Percentiles rank a stretch among this genome's conserved stretches.
Conservation (phyloP, 305 asterid genomes). For the Galium porrigens region DNA sequence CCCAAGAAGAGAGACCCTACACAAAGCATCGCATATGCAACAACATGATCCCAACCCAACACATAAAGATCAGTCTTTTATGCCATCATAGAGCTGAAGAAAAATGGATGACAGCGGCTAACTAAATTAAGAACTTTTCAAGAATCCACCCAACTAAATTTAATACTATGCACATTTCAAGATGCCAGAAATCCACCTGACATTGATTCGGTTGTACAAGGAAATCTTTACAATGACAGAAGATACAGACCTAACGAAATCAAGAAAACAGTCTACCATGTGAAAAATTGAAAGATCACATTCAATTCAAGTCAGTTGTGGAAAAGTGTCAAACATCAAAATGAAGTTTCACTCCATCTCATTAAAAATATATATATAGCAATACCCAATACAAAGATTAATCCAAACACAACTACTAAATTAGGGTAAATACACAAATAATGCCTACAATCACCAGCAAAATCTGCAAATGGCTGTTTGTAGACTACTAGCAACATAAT, state of each 20-base stretch:
- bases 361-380: not conserved
- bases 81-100: not conserved
- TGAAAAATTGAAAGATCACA: not conserved
- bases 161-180: slow-evolving; percentile 1
- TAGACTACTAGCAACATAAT: not conserved
- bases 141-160: not conserved
- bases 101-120: not conserved
- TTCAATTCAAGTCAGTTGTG: not conserved
- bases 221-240: not conserved
- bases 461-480: not conserved
- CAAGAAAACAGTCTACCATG: not conserved
- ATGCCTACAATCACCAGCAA: slow-evolving; percentile 2
- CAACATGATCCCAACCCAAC: not conserved
- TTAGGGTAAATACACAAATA: slow-evolving; percentile 2
- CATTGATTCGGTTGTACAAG: not conserved
- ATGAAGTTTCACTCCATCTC: slow-evolving; percentile 1
- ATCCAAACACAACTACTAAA: not conserved
- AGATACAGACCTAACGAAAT: not conserved
- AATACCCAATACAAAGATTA: not conserved
- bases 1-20: not conserved
- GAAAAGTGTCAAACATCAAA: not conserved
- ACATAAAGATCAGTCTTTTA: not conserved
- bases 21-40: not conserved
- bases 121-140: not conserved
- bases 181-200: not conserved